Evolutionary conservation across 2,329 filamentous ascomycete genomes (phyloP).

Genomic region (Samsoniella hepiali): DNA sequence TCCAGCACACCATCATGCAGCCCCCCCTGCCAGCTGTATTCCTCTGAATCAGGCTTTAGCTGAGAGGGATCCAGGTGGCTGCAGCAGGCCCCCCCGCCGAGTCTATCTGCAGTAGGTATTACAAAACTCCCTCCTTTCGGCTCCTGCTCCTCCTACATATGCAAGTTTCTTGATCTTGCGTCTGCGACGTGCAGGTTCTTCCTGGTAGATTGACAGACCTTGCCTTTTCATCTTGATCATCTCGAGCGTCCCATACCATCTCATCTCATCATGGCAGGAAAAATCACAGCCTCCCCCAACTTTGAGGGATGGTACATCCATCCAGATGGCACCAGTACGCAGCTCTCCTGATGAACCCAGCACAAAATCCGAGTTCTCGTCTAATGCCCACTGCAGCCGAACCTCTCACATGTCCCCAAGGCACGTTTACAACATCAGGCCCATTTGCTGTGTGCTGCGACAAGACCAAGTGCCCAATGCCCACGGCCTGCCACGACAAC

Average conservation of each 20-base stretch:
- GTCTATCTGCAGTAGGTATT: not conserved
- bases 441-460: slow-evolving; percentile 9
- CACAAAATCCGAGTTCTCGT: not conserved
- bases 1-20: slow-evolving; percentile 4
- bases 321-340: slow-evolving; percentile 14
- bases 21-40: slow-evolving; percentile 9
- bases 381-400: slow-evolving; percentile 6
- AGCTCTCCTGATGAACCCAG: not conserved
- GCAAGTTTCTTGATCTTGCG: not conserved
- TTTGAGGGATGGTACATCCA: slow-evolving; percentile 17
- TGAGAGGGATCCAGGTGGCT: slow-evolving; percentile 10
- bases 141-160: not conserved
- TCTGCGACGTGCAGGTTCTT: not conserved
- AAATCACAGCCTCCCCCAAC: slow-evolving; percentile 11
- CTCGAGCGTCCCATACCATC: not conserved
- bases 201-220: not conserved
- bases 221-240: not conserved
- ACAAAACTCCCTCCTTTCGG: not conserved
- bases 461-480: slow-evolving; percentile 12
- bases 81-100: slow-evolving; percentile 1
- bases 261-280: not conserved
- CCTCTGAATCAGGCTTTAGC: slow-evolving; percentile 4
- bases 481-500: slow-evolving; percentile 13
- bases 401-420: slow-evolving; percentile 12
- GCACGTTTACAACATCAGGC: slow-evolving; percentile 13